Evolutionary conservation across 2,329 filamentous ascomycete genomes (phyloP), one percentile per base, ranked within the genome.

Genomic region (Dactylellina haptotyla): DNA sequence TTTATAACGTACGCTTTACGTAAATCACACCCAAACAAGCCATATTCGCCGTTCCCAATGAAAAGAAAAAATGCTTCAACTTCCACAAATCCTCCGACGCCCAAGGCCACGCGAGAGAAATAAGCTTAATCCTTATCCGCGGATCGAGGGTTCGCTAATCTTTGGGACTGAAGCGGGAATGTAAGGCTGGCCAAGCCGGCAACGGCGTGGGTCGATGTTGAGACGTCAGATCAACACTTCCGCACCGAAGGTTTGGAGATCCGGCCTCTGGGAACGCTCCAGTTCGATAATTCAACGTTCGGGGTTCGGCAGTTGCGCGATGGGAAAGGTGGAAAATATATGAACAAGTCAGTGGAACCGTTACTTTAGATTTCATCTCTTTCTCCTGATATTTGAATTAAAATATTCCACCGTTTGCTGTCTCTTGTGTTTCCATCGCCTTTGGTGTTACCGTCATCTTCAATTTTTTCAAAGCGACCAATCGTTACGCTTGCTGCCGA

Each of bases 1-100:
- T 54, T 45, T 34, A 72, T 72, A 65, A 72, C 67, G 67, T 72
- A 72, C 46, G 18, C 59, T 72, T 72, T 72, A 72, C 67, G 67
- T 72, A 72, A 72, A 65, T 28, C 67, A 39, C 61, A 53, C 59
- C 67, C 30, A 59, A 72, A 72, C 9, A 9, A 65, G 50, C 37
- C 8, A 48, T 37, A 37, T 34, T 59, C 66, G 66, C 58, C 66
- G 51, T 58, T 23, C 20, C 37, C 18, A 23, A 51, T 5, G 6
- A 50, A 43, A 51, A 67, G 3, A 16, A 14, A 23, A 41, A 25
- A 43, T 34, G 10, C 28, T 34, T 59, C 39, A 59, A 53, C 30
- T 12, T 46, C 28, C n/a, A 58, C 26, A 58, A 59, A 46, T 45
- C 37, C 25, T 56, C 56, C 56, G 64, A 61, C 41, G 34, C 45